These are phyloP conservation scores for Xylaria multiplex DNA, from an alignment of 2,329 filamentous ascomycete species.

Conservation along the genomic window DNA sequence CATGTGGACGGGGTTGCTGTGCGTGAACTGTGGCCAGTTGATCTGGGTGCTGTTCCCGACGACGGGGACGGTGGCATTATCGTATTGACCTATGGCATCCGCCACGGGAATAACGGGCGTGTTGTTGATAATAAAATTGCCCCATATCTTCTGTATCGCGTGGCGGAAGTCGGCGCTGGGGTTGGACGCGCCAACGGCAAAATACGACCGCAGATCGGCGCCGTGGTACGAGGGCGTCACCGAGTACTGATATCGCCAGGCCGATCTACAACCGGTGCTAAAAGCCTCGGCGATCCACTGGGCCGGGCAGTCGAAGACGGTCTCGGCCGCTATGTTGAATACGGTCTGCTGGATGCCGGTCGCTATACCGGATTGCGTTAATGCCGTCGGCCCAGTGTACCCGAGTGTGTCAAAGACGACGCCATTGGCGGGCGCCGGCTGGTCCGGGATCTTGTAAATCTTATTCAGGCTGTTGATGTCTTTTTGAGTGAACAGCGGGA, in stretches of 20 bases:
- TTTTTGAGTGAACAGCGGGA: constrained; percentile 40
- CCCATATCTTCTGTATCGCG: constrained; percentile 55
- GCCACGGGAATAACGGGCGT: constrained; percentile 52
- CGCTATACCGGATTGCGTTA: constrained; percentile 57
- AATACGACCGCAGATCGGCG: constrained; percentile 50
- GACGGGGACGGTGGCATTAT: constrained; percentile 47
- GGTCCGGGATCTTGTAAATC: constrained; percentile 39
- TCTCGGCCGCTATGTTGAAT: constrained; percentile 59
- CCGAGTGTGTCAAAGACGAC: constrained; percentile 52
- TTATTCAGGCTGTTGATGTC: constrained; percentile 36
- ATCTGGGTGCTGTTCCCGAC: constrained; percentile 40
- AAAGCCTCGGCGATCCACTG: constrained; percentile 62
- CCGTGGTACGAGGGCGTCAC: constrained; percentile 50
- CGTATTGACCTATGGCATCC: constrained; percentile 47
- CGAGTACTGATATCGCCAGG: constrained; percentile 58
- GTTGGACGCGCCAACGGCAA: constrained; percentile 44
- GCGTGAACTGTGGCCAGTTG: constrained; percentile 49
- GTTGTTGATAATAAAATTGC: constrained; percentile 55
- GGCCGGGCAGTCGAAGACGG: constrained; percentile 60
- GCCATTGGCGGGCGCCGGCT: constrained; percentile 24
- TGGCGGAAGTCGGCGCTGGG: constrained; percentile 49
- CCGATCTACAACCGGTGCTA: constrained; percentile 43
- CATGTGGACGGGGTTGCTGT: constrained; percentile 51
- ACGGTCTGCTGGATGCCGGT: constrained; percentile 61
- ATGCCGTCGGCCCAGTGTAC: constrained; percentile 52